These are phyloP conservation scores for Kregervanrija pseudodelftensis DNA, from an alignment of 805 yeast species.

Conservation along the genomic window DNA sequence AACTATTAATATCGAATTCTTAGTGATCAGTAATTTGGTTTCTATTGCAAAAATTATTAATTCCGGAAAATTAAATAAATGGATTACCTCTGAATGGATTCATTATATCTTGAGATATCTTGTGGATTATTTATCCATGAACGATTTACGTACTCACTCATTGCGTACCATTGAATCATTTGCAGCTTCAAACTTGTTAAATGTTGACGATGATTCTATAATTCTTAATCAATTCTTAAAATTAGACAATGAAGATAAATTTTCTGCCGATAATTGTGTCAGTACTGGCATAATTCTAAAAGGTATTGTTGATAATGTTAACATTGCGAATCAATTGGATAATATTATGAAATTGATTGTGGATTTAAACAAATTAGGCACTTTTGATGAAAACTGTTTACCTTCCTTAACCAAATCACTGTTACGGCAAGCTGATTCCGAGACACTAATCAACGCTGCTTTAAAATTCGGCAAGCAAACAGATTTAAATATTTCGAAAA, in stretches of 20 bases:
- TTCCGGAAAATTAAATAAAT: constrained; percentile 4
- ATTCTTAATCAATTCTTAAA: constrained; percentile 6
- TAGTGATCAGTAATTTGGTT: constrained; percentile 17
- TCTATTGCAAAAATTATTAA: constrained; percentile 16
- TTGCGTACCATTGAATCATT: constrained; percentile 14
- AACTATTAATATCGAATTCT: constrained; percentile 23
- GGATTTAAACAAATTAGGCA: constrained; percentile 10
- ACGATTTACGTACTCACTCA: constrained; percentile 16
- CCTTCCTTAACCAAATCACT: constrained; percentile 14
- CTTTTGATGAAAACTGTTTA: constrained; percentile 15
- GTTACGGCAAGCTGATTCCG: constrained; percentile 7
- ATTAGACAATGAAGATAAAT: constrained; percentile 7
- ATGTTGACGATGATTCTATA: constrained; percentile 4
- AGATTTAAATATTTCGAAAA: constrained; percentile 21
- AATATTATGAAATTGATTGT: constrained; percentile 11
- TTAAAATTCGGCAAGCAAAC: constrained; percentile 14
- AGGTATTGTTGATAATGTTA: constrained; percentile 3
- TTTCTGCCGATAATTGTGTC: constrained; percentile 8
- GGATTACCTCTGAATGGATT: constrained; percentile 16
- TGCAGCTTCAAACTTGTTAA: constrained; percentile 3
- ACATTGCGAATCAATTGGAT: constrained; percentile 4
- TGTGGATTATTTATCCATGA: constrained; percentile 14
- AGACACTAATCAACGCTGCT: constrained; percentile 11
- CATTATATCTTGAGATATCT: constrained; percentile 11
- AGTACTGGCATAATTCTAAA: constrained; percentile 10